Percentiles rank a stretch among this genome's conserved stretches.
phyloP scores from a whole-genome alignment of 345 rosid species.

The Eucalyptus leucophloia region DNA sequence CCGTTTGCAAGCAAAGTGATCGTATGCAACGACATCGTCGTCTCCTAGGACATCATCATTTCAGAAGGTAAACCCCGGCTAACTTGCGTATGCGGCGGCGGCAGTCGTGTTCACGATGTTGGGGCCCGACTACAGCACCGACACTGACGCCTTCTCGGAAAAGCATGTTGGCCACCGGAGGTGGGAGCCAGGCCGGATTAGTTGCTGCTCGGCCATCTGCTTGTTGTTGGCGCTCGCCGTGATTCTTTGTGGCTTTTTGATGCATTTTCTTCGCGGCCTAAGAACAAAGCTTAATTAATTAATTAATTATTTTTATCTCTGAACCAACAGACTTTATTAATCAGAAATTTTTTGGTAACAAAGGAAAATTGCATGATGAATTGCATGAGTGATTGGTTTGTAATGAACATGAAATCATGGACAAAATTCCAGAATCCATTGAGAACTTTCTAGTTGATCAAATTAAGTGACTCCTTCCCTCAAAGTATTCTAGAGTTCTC shows the following conservation, averaged over 20 bases:
- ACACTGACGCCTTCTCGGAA: slow-evolving; percentile 6
- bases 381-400: too few species aligned
- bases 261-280: neutral
- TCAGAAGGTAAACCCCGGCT: neutral
- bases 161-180: slow-evolving; percentile 26
- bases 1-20: neutral
- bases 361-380: too few species aligned
- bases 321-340: too few species aligned
- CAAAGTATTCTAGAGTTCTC: too few species aligned
- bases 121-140: neutral
- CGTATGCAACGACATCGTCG: rapidly evolving
- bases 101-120: rapidly evolving
- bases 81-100: neutral
- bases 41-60: neutral
- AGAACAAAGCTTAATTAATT: too few species aligned
- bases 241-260: slow-evolving; percentile 11
- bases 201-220: slow-evolving; percentile 3
- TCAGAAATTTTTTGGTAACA: too few species aligned
- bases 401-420: too few species aligned
- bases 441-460: too few species aligned
- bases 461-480: too few species aligned
- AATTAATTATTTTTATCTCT: too few species aligned
- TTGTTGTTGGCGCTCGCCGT: neutral
- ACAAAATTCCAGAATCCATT: too few species aligned
- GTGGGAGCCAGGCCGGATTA: slow-evolving; percentile 31